Base-by-base conservation (phyloP, 2,329 filamentous ascomycete genomes). In the Colletotrichum sp. region DNA sequence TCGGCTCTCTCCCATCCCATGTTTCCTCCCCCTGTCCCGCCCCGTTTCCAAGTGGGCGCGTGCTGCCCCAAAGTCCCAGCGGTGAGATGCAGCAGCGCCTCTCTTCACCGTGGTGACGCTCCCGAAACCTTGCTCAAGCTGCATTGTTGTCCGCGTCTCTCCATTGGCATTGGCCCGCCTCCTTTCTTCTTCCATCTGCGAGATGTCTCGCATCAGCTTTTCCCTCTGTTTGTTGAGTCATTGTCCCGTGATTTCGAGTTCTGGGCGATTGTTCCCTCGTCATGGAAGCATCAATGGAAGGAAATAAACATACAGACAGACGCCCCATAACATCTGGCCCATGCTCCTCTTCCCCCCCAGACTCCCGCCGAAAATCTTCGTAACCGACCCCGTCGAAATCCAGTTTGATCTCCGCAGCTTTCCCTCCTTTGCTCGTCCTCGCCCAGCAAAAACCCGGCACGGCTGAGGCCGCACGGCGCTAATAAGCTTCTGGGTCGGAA, bases 1-100 rank as follows among this genome's bases (percentile, higher is more conserved):
- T 72, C 63, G 69, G 69, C 73, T 73, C 69, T 63, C 63, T 59
- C 39, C 63, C 69, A 73, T 71, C 60, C 72, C 72, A 71, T 74
- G 68, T 59, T 36, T 39, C 34, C 60, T 25, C 39, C 68, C 61
- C 68, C 61, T 63, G 63, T 15, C 7, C 25, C 12, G 63, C 30
- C 63, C 73, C 73, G 34, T 67, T 22, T n/a, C 28, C 30, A 32
- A 63, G 69, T 72, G 73, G 69, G 39, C 57, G 60, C 60, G 71
- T 52, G 71, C 66, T 34, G 16, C 55, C 34, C 44, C 44, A 48
- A 34, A 22, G 28, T 61, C 59, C 22, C 68, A 44, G 72, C 72
- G 72, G 72, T 75, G 68, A 75, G 72, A 63, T 67, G 55, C 72
- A 61, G 63, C 59, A 39, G 44, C 39, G 36, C 68, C 59, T 32